A percentile compares a stretch with the other conserved stretches of the same genome.
Evolutionary conservation across 2,329 filamentous ascomycete species (phyloP).

Genomic region (Arthrobotrys musiformis): DNA sequence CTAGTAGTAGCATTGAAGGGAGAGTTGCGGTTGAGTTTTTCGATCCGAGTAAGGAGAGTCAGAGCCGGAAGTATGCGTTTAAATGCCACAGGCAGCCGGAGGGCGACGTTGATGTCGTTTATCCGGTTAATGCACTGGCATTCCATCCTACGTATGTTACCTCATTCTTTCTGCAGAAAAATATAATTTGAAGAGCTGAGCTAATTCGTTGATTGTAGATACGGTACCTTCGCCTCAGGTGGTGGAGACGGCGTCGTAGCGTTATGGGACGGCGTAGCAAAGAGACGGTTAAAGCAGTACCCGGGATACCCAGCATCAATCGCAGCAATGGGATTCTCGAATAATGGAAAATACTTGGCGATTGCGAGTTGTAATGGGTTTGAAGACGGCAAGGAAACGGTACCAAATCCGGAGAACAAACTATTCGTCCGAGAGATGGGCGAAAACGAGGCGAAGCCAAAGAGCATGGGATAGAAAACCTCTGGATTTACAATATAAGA

Average conservation of each 20-base stretch:
- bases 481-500: not conserved
- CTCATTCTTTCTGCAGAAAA: not conserved
- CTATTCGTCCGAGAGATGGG: conserved; percentile 84
- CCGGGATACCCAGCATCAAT: conserved; percentile 84
- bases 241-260: conserved; percentile 93
- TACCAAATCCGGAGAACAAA: conserved; percentile 74
- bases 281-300: conserved; percentile 89
- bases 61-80: conserved; percentile 96
- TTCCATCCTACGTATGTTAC: conserved; percentile 77
- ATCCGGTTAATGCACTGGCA: conserved; percentile 87
- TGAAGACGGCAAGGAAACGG: conserved; percentile 85
- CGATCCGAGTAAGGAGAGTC: conserved; percentile 84
- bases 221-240: conserved; percentile 86
- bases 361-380: conserved; percentile 86
- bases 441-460: conserved; percentile 88
- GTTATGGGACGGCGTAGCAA: conserved; percentile 90
- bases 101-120: conserved; percentile 80
- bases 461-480: conserved; percentile 72
- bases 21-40: conserved; percentile 98
- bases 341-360: conserved; percentile 80
- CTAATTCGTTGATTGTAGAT: conserved; percentile 58
- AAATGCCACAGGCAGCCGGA: conserved; percentile 89
- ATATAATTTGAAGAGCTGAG: not conserved
- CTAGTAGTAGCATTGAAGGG: conserved; percentile 90
- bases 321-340: conserved; percentile 79